Evolutionary conservation across 1,284 basidiomycete species (phyloP), one percentile per base, ranked within the genome.

Genomic region (Pseudozyma hubeiensis): DNA sequence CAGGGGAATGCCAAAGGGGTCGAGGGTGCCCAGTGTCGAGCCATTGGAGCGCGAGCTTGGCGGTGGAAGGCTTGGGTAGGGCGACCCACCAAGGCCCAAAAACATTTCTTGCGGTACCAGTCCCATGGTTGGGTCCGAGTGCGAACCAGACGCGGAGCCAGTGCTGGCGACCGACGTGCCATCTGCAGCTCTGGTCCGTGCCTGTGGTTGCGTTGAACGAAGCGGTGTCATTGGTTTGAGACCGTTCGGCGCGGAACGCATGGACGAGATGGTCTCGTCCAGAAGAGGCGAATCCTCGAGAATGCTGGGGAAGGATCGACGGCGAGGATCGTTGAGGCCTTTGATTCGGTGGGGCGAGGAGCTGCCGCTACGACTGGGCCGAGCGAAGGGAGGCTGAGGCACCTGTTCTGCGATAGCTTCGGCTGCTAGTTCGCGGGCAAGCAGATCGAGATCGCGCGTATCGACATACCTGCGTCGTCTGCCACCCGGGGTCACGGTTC

Each of bases 381-480:
- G 53, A 1, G 73, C 67, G 50, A 71, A 75, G 14, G 68, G 68
- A 29, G 64, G 64, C 40, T 71, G 60, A 17, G 64, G 61, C 0
- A 75, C 17, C 45, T 71, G 64, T 33, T 68, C 68, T 19, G 65
- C 70, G 40, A 75, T 64, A 9, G 76, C 65, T 53, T 80, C 75
- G n/a, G 75, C 78, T 4, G 79, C 77, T 13, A 80, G 71, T 47
- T 80, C 77, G 35, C 71, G 60, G 4, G 77, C 77, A 14, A 80
- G 45, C 30, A 80, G 47, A 33, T 80, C 73, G 16, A 80, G 47
- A n/a, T 79, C 70, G 13, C 79, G 64, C 11, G 79, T 80, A 39
- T 80, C 77, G 34, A 40, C 59, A 40, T 67, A 80, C 30, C 78
- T 53, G 13, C 79, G 57, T 37, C 77, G 52, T 43, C 72, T 43